Conservation (phyloP, 352 stramenopile genomes). For the Plasmopara halstedii region DNA sequence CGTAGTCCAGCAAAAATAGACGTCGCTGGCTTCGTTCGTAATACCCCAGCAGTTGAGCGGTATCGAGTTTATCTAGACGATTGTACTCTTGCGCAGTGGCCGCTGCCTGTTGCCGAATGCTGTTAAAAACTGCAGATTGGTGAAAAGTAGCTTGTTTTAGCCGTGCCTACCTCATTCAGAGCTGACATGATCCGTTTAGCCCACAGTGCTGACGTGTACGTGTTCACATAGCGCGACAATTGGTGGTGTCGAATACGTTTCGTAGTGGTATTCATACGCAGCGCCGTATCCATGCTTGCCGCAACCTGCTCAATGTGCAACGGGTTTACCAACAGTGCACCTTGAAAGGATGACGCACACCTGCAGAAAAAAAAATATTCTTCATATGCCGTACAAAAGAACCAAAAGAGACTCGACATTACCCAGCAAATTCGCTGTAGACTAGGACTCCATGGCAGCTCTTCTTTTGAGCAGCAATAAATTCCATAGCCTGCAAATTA, state of each 20-base stretch:
- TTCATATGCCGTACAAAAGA: too few relatives aligned
- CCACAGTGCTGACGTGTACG: conserved; percentile 85
- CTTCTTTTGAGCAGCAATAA: conserved; percentile 79
- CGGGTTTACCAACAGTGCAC: conserved; percentile 82
- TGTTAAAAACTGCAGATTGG: too few relatives aligned
- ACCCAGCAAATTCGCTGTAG: conserved; percentile 88
- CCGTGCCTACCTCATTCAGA: conserved; percentile 42
- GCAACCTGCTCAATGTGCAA: conserved; percentile 87
- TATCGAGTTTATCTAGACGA: conserved; percentile 79
- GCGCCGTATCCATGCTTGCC: conserved; percentile 70
- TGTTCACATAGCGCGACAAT: conserved; percentile 82
- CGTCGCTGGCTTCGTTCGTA: conserved; percentile 78
- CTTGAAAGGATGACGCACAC: conserved; percentile 85
- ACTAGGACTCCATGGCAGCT: conserved; percentile 82
- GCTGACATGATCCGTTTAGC: conserved; percentile 79
- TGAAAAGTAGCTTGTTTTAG: neutral
- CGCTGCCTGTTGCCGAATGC: conserved; percentile 25
- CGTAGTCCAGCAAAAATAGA: conserved; percentile 82
- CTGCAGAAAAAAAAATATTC: too few relatives aligned
- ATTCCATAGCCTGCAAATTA: conserved; percentile 89
- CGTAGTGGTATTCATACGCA: conserved; percentile 82
- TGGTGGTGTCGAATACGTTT: conserved; percentile 84
- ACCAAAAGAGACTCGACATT: neutral
- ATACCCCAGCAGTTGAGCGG: conserved; percentile 69
- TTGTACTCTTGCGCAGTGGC: conserved; percentile 81